Evolutionary conservation across 2,329 filamentous ascomycete species (phyloP), one percentile per base, ranked within the genome.

Genomic region (Penicillium sumatraense): DNA sequence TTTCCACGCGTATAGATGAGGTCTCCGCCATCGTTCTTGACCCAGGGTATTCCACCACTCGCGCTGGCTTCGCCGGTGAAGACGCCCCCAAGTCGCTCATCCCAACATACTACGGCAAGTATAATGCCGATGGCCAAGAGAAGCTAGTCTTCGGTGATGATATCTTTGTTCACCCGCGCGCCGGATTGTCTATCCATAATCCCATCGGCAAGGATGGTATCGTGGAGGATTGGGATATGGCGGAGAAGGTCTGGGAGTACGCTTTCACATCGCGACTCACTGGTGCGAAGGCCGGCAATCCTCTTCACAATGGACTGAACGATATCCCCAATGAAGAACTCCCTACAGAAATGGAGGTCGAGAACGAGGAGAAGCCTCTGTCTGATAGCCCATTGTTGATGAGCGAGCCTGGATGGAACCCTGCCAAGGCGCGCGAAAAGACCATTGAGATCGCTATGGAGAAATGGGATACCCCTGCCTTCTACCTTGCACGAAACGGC

Each of bases 401-500:
- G 85, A 96, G 91, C 1, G 95, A 99, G 76, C 90, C 93, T 13
- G 89, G 91, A 10, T 98, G 93, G 93, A 98, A 96, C 76, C 83
- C 87, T 23, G 76, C 85, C 40, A 97, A 97, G 79, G 86, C 89
- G 57, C 84, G 96, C 57, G 95, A 99, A 78, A 96, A 95, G 83
- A 88, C 89, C 36, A 93, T 97, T 68, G 95, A 99, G 78, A 87
- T 98, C 60, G 92, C 91, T 56, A 97, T 99, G 88, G 95, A 99
- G 81, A 90, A 87, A 70, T 99, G 95, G 92, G 93, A 91, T 24
- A 89, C 89, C 53, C 95, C 95, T 16, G 95, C 95, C 5, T 98
- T 97, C 75, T 99, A 93, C 83, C 81, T 98, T 58, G 91, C 91
- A 60, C 87, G 91, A 69, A 96, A 88, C 50, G 92, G 93, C 23